Evolutionary conservation across 345 rosid species (phyloP), one percentile per base, ranked within the genome.

Genomic region (Arabis alpina): DNA sequence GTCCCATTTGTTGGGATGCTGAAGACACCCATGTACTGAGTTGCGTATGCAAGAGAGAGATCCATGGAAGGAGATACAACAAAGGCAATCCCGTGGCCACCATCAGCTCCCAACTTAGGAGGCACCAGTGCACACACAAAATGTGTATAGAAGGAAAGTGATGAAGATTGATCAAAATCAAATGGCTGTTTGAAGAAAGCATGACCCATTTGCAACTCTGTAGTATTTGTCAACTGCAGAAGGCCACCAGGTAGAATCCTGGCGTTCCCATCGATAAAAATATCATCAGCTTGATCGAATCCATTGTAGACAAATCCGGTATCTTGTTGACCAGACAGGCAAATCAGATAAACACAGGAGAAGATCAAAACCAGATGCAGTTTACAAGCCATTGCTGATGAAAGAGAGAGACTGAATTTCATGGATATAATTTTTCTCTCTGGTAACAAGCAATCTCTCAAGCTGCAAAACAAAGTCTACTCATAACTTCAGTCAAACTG

Each of bases 171-270:
- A 66, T 7, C 42, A 72, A 84, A 77, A 4, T 60, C 28, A 8
- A 81, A 49, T 4, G 85, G 81, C 10, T 32, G 58, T 14, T 73
- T 59, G 50, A 62, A 73, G 66, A 84, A 81, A 71, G 87, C 85
- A 63, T 76, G 82, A 16, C 81, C 89, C 8, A 2, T 19, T 16
- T 81, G 42, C 2, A 27, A 16, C 10, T 76, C 16, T 8, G 84
- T 48, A 60, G 69, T 50, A 68, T 86, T 79, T 37, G 88, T 84
- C 1, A 86, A 79, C 82, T 81, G 76, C 65, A 82, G 51, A 0
- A 81, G 75, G 12, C 88, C 88, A 55, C 12, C 72, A 13, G 76
- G 66, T 1, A 68, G 77, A 69, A 82, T 56, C 0, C 19, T 42
- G 4, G 85, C 83, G 0, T n/a, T n/a, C 7, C 81, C 83, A 41